Percentiles rank a stretch among this genome's conserved stretches.
Conservation (phyloP, 2,329 filamentous ascomycete genomes). For the Acephala macrosclerotiorum region DNA sequence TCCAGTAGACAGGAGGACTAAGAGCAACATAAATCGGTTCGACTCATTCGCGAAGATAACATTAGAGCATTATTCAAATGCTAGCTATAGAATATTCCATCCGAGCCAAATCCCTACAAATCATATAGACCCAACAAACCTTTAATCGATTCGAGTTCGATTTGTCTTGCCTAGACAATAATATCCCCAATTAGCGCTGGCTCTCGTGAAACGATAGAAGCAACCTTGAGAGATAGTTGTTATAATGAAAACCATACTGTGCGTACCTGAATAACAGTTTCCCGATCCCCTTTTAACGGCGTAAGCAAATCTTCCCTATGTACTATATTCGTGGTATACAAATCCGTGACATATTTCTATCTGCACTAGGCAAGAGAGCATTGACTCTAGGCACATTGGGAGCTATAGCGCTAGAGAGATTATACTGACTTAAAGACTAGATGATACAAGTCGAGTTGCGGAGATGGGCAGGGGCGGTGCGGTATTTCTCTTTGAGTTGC, state of each 20-base stretch:
- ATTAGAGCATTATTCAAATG: no score
- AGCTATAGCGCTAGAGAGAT: neutral
- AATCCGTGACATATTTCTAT: neutral
- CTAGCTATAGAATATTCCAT: no score
- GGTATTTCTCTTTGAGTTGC: neutral
- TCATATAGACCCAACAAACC: neutral
- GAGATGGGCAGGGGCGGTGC: neutral
- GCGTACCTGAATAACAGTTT: neutral
- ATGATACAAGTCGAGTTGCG: neutral
- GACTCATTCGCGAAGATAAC: no score
- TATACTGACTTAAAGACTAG: constrained; percentile 1
- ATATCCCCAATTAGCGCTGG: neutral
- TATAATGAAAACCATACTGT: no score
- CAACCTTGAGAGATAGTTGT: no score
- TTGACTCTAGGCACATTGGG: neutral
- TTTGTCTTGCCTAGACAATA: neutral
- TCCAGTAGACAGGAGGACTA: neutral
- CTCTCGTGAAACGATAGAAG: neutral
- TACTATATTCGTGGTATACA: neutral
- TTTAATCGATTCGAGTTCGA: neutral
- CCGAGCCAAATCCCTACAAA: no score
- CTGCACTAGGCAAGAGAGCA: neutral
- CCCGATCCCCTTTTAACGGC: neutral
- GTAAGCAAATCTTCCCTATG: neutral
- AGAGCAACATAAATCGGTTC: neutral